These are phyloP conservation scores for Inga leiocalycina DNA, from an alignment of 306 rosid genomes.

Conservation along the genomic window DNA sequence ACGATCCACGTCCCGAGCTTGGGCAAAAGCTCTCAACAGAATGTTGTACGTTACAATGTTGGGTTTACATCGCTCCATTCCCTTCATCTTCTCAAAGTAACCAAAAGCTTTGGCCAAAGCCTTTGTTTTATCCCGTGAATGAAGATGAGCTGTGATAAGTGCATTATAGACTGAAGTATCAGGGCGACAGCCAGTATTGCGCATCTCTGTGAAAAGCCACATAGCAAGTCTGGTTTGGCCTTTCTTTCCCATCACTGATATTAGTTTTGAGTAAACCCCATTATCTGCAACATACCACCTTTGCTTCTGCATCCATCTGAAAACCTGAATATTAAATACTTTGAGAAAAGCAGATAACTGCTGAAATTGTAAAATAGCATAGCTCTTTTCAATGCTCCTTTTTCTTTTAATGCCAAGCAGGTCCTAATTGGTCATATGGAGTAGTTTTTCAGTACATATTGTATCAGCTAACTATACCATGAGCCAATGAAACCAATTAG, in stretches of 20 bases:
- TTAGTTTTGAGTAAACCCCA: slow-evolving; percentile 86
- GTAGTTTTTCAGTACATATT: neutral
- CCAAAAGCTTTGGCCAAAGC: slow-evolving; percentile 76
- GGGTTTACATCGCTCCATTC: slow-evolving; percentile 84
- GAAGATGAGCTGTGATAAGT: slow-evolving; percentile 89
- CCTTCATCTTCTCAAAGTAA: slow-evolving; percentile 94
- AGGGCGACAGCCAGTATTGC: slow-evolving; percentile 38
- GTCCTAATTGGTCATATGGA: neutral
- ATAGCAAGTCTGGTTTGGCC: slow-evolving; percentile 91
- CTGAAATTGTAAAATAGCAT: slow-evolving; percentile 12
- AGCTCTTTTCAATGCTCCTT: slow-evolving; percentile 10
- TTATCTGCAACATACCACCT: slow-evolving; percentile 93
- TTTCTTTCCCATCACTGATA: slow-evolving; percentile 88
- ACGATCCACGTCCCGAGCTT: slow-evolving; percentile 59
- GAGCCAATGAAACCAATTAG: neutral
- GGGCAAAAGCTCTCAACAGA: slow-evolving; percentile 89
- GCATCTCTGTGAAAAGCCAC: slow-evolving; percentile 99
- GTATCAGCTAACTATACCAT: neutral
- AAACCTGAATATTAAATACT: slow-evolving; percentile 65
- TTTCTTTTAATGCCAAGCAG: neutral
- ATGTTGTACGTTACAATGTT: slow-evolving; percentile 85
- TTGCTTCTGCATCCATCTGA: slow-evolving; percentile 99
- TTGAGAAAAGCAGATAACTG: slow-evolving; percentile 17
- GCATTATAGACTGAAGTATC: slow-evolving; percentile 24
- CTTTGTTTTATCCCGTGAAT: slow-evolving; percentile 69